Evolutionary conservation across 441 rosid genomes (phyloP).

Genomic region (Rhodomyrtus psidioides): DNA sequence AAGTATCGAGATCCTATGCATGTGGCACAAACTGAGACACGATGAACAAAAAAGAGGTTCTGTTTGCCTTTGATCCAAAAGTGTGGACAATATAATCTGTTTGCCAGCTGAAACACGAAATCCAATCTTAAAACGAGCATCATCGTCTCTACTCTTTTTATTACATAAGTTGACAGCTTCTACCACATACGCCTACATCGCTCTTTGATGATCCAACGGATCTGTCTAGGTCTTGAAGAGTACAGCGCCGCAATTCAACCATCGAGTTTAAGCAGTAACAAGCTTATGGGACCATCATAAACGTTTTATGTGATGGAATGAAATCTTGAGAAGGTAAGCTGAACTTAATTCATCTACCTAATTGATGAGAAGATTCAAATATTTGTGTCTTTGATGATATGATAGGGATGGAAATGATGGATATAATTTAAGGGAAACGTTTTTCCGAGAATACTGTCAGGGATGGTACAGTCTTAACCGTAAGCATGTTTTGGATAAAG

Average conservation of each 20-base stretch:
- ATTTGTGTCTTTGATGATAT: not conserved
- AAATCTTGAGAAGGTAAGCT: not conserved
- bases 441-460: too few relatives aligned
- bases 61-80: not conserved
- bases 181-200: not conserved
- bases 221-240: not conserved
- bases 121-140: not conserved
- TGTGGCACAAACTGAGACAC: not conserved
- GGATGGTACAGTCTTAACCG: too few relatives aligned
- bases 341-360: not conserved
- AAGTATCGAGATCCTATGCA: not conserved
- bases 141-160: not conserved
- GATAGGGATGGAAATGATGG: not conserved
- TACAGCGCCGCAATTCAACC: not conserved
- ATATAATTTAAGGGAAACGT: too few relatives aligned
- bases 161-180: not conserved
- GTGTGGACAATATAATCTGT: not conserved
- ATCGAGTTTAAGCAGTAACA: not conserved
- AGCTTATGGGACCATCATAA: not conserved
- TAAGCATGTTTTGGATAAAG: too few relatives aligned
- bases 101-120: not conserved
- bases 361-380: not conserved
- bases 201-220: not conserved
- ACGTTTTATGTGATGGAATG: not conserved
- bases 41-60: not conserved